Evolutionary conservation across 768 basidiomycete genomes (phyloP).

Genomic region (Xerocomus brunneocitrinus): DNA sequence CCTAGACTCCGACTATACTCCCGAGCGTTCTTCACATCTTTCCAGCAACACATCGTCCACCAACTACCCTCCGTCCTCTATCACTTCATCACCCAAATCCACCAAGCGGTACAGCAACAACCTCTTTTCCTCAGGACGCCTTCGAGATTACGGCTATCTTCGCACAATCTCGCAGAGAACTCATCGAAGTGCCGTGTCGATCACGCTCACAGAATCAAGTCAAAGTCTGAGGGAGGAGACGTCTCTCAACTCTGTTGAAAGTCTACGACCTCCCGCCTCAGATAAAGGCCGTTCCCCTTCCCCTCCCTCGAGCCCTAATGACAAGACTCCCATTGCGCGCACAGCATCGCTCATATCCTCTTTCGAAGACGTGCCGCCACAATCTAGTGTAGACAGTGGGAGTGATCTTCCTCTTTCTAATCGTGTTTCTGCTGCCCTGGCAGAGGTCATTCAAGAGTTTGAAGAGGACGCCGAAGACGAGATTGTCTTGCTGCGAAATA

Average conservation of each 20-base stretch:
- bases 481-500: constrained; percentile 67
- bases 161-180: constrained; percentile 49
- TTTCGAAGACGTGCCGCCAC: constrained; percentile 26
- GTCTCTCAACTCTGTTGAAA: constrained; percentile 40
- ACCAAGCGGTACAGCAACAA: constrained; percentile 82
- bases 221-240: constrained; percentile 44
- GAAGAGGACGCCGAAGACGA: constrained; percentile 74
- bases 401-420: constrained; percentile 36
- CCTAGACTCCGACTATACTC: constrained; percentile 29
- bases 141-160: constrained; percentile 71
- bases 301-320: constrained; percentile 41
- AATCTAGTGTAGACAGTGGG: constrained; percentile 10
- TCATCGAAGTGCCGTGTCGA: constrained; percentile 35
- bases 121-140: constrained; percentile 75
- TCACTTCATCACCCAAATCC: constrained; percentile 41
- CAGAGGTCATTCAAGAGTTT: constrained; percentile 71
- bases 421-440: constrained; percentile 66
- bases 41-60: constrained; percentile 37
- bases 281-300: constrained; percentile 44
- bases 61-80: constrained; percentile 36
- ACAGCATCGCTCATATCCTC: constrained; percentile 40
- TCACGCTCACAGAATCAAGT: constrained; percentile 45
- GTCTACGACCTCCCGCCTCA: constrained; percentile 52
- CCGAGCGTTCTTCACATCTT: constrained; percentile 32
- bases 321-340: constrained; percentile 36